Evolutionary conservation across 2,329 filamentous ascomycete genomes (phyloP).

Genomic region (Camptophora hylomeconis): DNA sequence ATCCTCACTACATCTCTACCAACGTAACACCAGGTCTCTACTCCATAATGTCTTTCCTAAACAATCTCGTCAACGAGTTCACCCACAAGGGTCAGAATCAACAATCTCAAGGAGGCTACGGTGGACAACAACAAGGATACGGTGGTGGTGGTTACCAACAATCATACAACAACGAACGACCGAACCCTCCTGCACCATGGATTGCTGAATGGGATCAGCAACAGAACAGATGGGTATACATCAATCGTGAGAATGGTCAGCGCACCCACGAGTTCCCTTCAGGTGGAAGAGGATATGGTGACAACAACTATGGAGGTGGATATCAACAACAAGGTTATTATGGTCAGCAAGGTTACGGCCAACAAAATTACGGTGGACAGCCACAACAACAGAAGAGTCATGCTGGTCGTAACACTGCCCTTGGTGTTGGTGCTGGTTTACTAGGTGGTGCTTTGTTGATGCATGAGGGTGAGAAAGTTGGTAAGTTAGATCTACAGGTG

Average conservation of each 20-base stretch:
- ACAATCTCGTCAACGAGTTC: slow-evolving; percentile 8
- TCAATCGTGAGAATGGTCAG: slow-evolving; percentile 35
- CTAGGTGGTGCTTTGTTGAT: slow-evolving; percentile 32
- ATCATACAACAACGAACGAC: slow-evolving; percentile 8
- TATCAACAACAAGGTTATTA: slow-evolving; percentile 12
- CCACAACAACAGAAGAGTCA: slow-evolving; percentile 19
- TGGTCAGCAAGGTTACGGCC: slow-evolving; percentile 12
- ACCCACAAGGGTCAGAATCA: slow-evolving; percentile 1
- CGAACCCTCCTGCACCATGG: slow-evolving; percentile 29
- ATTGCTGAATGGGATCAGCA: slow-evolving; percentile 30
- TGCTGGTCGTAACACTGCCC: slow-evolving; percentile 23
- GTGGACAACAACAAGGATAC: not conserved
- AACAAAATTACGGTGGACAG: slow-evolving; percentile 7
- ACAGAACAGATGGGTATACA: slow-evolving; percentile 30
- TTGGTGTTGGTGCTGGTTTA: slow-evolving; percentile 29
- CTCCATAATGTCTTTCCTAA: slow-evolving; percentile 9
- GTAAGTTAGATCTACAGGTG: slow-evolving; percentile 19
- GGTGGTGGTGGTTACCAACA: slow-evolving; percentile 3
- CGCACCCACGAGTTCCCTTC: slow-evolving; percentile 27
- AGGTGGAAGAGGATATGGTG: slow-evolving; percentile 6
- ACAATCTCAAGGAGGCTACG: slow-evolving; percentile 2
- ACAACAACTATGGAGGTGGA: slow-evolving; percentile 6
- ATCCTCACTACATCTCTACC: no score
- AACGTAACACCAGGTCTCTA: no score
- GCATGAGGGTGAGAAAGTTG: slow-evolving; percentile 32